These are phyloP conservation scores for Peniophora sp. DNA, from an alignment of 1,284 basidiomycete species.

Conservation along the genomic window DNA sequence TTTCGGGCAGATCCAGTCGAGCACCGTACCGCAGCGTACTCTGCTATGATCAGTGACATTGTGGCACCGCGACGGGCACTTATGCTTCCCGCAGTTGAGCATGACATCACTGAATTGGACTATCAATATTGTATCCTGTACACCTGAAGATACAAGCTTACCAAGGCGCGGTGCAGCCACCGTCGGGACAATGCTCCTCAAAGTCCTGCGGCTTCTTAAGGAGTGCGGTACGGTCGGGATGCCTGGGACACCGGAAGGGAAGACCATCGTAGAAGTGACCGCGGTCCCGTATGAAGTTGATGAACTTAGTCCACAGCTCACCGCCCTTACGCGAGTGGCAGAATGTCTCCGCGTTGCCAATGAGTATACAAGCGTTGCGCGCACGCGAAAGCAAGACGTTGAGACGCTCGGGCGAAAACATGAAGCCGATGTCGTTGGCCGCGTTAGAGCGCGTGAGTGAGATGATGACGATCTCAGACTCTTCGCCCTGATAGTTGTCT, in stretches of 20 bases:
- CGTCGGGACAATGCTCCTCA: slow-evolving; percentile 44
- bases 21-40: background rate
- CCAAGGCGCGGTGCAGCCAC: slow-evolving; percentile 54
- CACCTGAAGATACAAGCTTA: slow-evolving; percentile 15
- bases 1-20: slow-evolving; percentile 2
- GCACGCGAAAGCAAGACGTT: slow-evolving; percentile 62
- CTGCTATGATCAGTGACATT: background rate
- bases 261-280: slow-evolving; percentile 51
- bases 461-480: slow-evolving; percentile 55
- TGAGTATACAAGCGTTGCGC: slow-evolving; percentile 50
- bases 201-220: slow-evolving; percentile 39
- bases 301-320: slow-evolving; percentile 40
- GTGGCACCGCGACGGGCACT: background rate
- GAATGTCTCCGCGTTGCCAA: slow-evolving; percentile 58
- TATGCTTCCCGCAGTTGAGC: background rate
- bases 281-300: slow-evolving; percentile 30
- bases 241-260: slow-evolving; percentile 47
- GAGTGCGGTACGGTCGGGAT: slow-evolving; percentile 31
- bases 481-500: slow-evolving; percentile 67
- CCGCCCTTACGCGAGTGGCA: slow-evolving; percentile 40
- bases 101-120: background rate
- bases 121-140: slow-evolving; percentile 2
- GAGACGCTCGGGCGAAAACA: slow-evolving; percentile 56
- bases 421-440: slow-evolving; percentile 52
- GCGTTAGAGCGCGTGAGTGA: slow-evolving; percentile 53